Evolutionary conservation across 1,139 yeast genomes (phyloP).

Genomic region (Magnusiomyces sp.): DNA sequence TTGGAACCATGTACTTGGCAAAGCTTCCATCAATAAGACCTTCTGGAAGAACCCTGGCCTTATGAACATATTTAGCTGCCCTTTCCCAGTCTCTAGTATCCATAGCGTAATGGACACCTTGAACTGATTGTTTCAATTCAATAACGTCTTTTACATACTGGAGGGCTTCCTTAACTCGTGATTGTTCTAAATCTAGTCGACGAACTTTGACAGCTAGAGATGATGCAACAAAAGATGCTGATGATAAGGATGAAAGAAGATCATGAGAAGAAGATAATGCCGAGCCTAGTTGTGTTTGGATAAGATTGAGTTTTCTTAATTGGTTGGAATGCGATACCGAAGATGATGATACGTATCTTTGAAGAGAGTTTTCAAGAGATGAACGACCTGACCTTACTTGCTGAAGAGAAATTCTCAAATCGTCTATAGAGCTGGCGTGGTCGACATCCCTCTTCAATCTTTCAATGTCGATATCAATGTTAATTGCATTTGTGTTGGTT

Average conservation of each 20-base stretch:
- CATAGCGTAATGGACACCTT: constrained; percentile 61
- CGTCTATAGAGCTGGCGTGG: constrained; percentile 12
- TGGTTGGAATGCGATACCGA: constrained; percentile 12
- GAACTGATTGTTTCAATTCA: constrained; percentile 51
- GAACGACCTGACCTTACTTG: constrained; percentile 8
- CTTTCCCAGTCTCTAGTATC: constrained; percentile 59
- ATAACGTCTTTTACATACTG: constrained; percentile 60
- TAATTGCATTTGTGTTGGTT: constrained; percentile 1
- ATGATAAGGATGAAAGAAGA: constrained; percentile 43
- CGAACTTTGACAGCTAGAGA: constrained; percentile 62
- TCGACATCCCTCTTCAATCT: constrained; percentile 9
- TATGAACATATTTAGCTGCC: constrained; percentile 58
- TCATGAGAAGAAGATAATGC: constrained; percentile 36
- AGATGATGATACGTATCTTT: constrained; percentile 11
- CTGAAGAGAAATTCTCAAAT: constrained; percentile 8
- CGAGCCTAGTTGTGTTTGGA: constrained; percentile 27
- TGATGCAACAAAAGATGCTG: constrained; percentile 59
- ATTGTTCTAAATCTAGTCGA: constrained; percentile 61
- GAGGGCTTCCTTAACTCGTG: constrained; percentile 55
- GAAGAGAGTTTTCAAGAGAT: constrained; percentile 6
- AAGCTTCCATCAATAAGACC: constrained; percentile 54
- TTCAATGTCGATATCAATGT: constrained; percentile 1
- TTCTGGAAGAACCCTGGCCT: constrained; percentile 46
- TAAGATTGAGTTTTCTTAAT: constrained; percentile 22
- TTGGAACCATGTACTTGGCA: constrained; percentile 81